Evolutionary conservation across 352 stramenopile species (phyloP), one percentile per base, ranked within the genome.

Genomic region (Globisporangium yorkense): DNA sequence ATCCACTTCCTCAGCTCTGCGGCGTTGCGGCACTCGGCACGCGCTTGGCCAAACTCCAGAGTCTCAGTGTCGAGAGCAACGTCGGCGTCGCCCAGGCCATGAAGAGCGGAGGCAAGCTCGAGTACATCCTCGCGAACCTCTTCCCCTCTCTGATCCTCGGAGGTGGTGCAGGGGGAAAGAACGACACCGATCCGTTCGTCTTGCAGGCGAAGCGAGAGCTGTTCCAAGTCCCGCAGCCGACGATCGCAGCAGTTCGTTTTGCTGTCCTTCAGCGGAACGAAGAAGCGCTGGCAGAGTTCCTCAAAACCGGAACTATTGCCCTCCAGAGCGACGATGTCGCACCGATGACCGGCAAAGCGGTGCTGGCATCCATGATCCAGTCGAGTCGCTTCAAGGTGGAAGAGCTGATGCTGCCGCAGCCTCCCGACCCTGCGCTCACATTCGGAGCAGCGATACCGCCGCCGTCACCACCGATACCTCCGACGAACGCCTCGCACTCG

Each of bases 11-110:
- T 13, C 46, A 89, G 79, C 29, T 88, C 6, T 80, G 73, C 35
- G 77, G 77, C 9, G 57, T 89, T 41, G 75, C 66, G 5, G 62
- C 60, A 3, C 67, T 84, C 2, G 75, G 74, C 9, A 24, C 67
- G 20, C 66, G 80, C 20, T 50, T 85, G n/a, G 52, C 50, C 13
- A 51, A 61, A 40, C 54, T 89, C 5, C 60, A 86, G 35, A 75
- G 66, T 18, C 59, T 89, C 37, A 66, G 70, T 33, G 48, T 88
- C 16, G 77, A 85, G 27, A 68, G 62, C 39, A 89, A 88, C 48
- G 66, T 65, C 12, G 69, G 66, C 3, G 63, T 72, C 0, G 55
- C 66, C 8, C 64, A 80, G 18, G 18, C 83, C 27, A 15, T 57
- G 8, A 65, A 67, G 27, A 68, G 56, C 15, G 72, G 66, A 27